Conservation (phyloP, 202 grass and related monocot species). For the Panicum hallii region DNA sequence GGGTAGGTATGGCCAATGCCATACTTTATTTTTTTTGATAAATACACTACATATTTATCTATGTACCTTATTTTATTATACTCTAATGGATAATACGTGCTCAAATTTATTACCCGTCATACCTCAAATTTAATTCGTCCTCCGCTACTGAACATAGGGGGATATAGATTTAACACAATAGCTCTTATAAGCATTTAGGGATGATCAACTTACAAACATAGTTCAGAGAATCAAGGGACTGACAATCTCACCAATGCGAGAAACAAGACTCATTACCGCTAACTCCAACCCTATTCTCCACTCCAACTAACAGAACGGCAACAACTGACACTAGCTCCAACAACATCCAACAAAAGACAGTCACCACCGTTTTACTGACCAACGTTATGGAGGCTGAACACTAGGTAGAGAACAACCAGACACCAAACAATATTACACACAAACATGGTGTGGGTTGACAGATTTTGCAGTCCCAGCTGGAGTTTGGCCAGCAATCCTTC, state of each 20-base stretch:
- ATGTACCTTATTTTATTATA: too few species aligned
- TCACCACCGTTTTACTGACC: neutral
- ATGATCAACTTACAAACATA: neutral
- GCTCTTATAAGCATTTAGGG: neutral
- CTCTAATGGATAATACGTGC: too few species aligned
- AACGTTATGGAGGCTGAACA: neutral
- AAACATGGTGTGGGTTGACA: neutral
- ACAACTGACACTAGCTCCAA: neutral
- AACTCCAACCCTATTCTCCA: neutral
- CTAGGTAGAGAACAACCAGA: neutral
- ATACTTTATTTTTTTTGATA: too few species aligned
- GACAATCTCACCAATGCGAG: neutral
- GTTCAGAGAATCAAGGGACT: neutral
- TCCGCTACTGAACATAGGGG: too few species aligned
- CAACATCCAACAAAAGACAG: neutral
- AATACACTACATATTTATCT: too few species aligned
- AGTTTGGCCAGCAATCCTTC: neutral
- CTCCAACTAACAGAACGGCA: neutral
- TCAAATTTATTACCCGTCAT: too few species aligned
- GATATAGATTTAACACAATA: neutral
- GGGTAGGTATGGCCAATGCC: too few species aligned
- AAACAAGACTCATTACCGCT: neutral
- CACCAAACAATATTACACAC: neutral
- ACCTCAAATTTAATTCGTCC: too few species aligned
- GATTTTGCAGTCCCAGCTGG: neutral